Base-by-base conservation (phyloP, 2,329 filamentous ascomycete genomes). In the Coleophoma crateriformis region DNA sequence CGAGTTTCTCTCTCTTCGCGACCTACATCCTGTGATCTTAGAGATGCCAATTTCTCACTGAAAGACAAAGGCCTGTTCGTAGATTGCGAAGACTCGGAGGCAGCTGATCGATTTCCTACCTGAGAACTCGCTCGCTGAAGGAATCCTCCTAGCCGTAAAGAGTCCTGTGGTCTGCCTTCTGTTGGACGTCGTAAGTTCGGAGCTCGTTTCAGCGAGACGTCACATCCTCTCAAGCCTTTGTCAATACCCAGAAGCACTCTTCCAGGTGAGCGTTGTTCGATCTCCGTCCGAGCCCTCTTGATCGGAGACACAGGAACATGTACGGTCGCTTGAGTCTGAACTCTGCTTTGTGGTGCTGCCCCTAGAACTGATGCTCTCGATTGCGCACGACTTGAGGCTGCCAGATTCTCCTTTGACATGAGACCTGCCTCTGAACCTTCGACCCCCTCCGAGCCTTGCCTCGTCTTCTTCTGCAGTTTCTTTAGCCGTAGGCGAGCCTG, bases 401-500 rank as follows among this genome's bases (percentile, higher is more conserved):
- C 57, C 41, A 62, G 62, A 41, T 54, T 57, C 22, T 58, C 52
- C 42, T 60, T 57, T 17, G 49, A 40, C 10, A 55, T 33, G 14
- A 43, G 50, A 22, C 37, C 38, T 32, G 62, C 59, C 13, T 51
- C 54, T 32, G 61, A 61, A 7, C 57, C 58, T 27, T 27, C 27
- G 27, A 10, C 27, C 27, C 27, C 27, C 49, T 57, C 59, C 42
- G 57, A 59, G 48, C 60, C 39, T 56, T 69, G 54, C 52, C 64
- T 55, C 50, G 74, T 70, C 62, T 76, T 81, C 63, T 84, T 85
- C 65, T 94, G 88, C 13, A 97, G 71, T 62, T 86, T 90, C 68
- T 96, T 97, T 56, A 97, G 69, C 67, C 86, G 94, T 47, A 97
- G 71, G 52, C 87, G 85, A 7, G 91, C 90, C 67, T 97, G 85